phyloP scores from a whole-genome alignment of 768 basidiomycete genomes.

The Boletus sensibilis region DNA sequence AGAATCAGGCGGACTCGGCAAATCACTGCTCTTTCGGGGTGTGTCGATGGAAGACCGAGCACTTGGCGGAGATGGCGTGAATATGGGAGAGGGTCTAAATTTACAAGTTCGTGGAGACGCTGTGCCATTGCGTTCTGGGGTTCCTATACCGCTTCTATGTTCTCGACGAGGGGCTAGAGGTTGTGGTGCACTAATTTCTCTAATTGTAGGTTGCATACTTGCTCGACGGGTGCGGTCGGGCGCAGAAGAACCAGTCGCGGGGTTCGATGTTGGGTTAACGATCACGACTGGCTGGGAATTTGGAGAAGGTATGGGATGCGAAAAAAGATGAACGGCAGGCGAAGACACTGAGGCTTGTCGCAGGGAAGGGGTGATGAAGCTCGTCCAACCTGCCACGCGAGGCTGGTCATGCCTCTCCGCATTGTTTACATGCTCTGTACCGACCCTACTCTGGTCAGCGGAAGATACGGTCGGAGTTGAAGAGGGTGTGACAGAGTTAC shows the following conservation, averaged over 20 bases:
- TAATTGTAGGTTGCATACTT: slow-evolving; percentile 34
- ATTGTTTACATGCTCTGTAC: slow-evolving; percentile 34
- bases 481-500: slow-evolving; percentile 40
- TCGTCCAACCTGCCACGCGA: slow-evolving; percentile 53
- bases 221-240: slow-evolving; percentile 45
- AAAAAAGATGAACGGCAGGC: slow-evolving; percentile 65
- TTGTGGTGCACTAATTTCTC: slow-evolving; percentile 43
- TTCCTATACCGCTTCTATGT: slow-evolving; percentile 20
- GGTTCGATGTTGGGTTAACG: slow-evolving; percentile 47
- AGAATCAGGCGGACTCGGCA: slow-evolving; percentile 46
- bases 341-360: slow-evolving; percentile 73
- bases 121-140: slow-evolving; percentile 31
- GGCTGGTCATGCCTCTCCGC: slow-evolving; percentile 38
- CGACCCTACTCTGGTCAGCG: slow-evolving; percentile 22
- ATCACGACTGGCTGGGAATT: slow-evolving; percentile 48
- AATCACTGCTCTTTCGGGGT: slow-evolving; percentile 37
- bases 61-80: slow-evolving; percentile 27
- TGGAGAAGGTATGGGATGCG: slow-evolving; percentile 54
- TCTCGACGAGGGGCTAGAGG: slow-evolving; percentile 37
- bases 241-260: slow-evolving; percentile 46
- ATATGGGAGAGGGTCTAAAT: slow-evolving; percentile 36
- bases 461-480: slow-evolving; percentile 39
- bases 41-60: slow-evolving; percentile 36
- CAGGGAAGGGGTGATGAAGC: slow-evolving; percentile 64
- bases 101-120: slow-evolving; percentile 30